Base-by-base conservation (phyloP, 176 grass and related monocot species). In the Bonia amplexicaulis region DNA sequence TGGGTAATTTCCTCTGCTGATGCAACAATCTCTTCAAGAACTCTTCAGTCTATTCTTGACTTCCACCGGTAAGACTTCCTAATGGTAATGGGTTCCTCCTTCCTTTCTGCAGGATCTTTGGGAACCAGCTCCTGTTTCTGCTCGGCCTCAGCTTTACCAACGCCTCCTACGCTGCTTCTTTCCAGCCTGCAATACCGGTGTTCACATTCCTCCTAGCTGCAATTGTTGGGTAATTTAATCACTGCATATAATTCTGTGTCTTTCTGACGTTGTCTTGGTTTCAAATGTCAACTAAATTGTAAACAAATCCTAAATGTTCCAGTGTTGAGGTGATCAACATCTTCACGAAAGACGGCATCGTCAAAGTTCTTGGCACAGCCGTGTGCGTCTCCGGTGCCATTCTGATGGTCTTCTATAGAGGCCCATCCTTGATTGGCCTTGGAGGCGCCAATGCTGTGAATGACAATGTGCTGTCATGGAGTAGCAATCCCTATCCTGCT, bases 101-200 rank as follows among this genome's bases (percentile, higher is more conserved):
- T 1, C 23, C 57, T 41, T 29, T 41, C 47, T 51, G 57, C 83
- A 97, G 95, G 74, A 95, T 98, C 76, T 95, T 93, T 39, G 93
- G 87, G n/a, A 98, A 93, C 84, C 93, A 94, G 86, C 96, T 98
- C 37, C 91, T 98, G 12, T 96, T 96, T 87, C 87, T 98, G 59
- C 85, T 98, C 0, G 96, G 96, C 55, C 88, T 98, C 60, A 84
- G 87, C 74, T 98, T 84, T 81, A 98, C 96, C 63, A 98, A 91
- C 76, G 89, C 96, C 76, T 89, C 91, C 85, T 95, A 96, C 75
- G 93, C 96, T 48, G 84, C 96, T 5, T 93, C 93, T 1, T 90
- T 98, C 89, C 93, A 98, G 87, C 96, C 96, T 9, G 91, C 96
- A 2, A 98, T 96, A 89, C 96, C 96, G 5, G 93, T 98, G 19